Conservation (phyloP, 129 eudicot genomes). For the Flaveria brownii region DNA sequence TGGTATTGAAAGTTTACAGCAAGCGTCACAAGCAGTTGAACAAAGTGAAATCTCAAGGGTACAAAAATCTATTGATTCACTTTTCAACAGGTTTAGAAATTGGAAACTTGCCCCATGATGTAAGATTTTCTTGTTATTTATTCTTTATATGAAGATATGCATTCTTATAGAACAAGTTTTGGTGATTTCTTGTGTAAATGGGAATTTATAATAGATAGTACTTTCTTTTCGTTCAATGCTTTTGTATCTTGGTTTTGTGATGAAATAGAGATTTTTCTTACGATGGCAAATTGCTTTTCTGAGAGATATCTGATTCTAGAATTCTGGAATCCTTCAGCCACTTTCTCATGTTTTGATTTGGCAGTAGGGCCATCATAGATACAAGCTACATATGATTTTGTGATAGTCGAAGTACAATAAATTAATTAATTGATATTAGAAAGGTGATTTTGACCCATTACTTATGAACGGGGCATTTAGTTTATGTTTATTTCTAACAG, state of each 20-base stretch:
- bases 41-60: conserved; percentile 51
- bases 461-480: neutral
- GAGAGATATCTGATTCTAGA: neutral
- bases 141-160: conserved; percentile 13
- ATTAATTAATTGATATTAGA: neutral
- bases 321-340: neutral
- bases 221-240: neutral
- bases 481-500: neutral
- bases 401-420: neutral
- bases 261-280: neutral
- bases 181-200: conserved; percentile 26
- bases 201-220: conserved; percentile 20
- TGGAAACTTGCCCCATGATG: conserved; percentile 42
- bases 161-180: conserved; percentile 20
- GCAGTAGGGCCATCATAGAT: conserved; percentile 11
- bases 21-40: conserved; percentile 58
- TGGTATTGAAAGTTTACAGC: conserved; percentile 74
- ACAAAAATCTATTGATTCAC: conserved; percentile 65
- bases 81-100: conserved; percentile 58
- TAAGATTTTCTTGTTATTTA: conserved; percentile 22
- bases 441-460: neutral
- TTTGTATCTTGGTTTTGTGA: conserved; percentile 20
- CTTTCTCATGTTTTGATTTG: conserved; percentile 20
- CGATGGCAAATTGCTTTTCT: neutral
- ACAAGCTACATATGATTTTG: conserved; percentile 8